Evolutionary conservation across 2,329 filamentous ascomycete genomes (phyloP).

Genomic region (Aspergillus felis): DNA sequence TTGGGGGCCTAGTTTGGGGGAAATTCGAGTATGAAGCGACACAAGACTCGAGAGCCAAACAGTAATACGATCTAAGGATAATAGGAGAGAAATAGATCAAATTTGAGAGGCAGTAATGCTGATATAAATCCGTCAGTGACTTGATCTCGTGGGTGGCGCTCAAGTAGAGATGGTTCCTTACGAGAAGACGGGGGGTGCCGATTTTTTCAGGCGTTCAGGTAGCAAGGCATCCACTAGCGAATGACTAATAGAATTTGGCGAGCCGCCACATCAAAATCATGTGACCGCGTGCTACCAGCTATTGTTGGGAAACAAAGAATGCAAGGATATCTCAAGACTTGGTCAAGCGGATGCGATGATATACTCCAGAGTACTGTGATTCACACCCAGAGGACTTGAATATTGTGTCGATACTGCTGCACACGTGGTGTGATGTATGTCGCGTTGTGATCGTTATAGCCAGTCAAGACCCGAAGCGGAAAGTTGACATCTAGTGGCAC

Average conservation of each 20-base stretch:
- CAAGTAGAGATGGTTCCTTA: constrained; percentile 9
- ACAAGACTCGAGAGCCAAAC: neutral
- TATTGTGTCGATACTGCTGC: neutral
- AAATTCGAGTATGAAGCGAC: constrained; percentile 5
- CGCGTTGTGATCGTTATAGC: neutral
- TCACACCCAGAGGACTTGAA: neutral
- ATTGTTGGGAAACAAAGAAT: neutral
- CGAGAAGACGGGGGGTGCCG: constrained; percentile 19
- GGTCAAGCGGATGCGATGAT: neutral
- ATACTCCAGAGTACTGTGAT: neutral
- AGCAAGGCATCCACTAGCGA: constrained; percentile 23
- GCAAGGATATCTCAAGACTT: neutral
- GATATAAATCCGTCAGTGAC: constrained; percentile 7
- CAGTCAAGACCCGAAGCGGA: neutral
- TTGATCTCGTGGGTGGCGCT: constrained; percentile 8
- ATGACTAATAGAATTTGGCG: constrained; percentile 20
- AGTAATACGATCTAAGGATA: neutral
- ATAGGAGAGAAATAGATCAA: neutral
- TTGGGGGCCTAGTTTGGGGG: constrained; percentile 15
- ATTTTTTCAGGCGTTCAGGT: constrained; percentile 24
- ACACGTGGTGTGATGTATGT: neutral
- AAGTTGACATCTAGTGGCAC: neutral
- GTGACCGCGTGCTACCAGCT: neutral
- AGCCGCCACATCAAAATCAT: constrained; percentile 10
- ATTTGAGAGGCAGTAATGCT: neutral